phyloP scores from a whole-genome alignment of 2,329 filamentous ascomycete species.

The Verticillium alfalfae region DNA sequence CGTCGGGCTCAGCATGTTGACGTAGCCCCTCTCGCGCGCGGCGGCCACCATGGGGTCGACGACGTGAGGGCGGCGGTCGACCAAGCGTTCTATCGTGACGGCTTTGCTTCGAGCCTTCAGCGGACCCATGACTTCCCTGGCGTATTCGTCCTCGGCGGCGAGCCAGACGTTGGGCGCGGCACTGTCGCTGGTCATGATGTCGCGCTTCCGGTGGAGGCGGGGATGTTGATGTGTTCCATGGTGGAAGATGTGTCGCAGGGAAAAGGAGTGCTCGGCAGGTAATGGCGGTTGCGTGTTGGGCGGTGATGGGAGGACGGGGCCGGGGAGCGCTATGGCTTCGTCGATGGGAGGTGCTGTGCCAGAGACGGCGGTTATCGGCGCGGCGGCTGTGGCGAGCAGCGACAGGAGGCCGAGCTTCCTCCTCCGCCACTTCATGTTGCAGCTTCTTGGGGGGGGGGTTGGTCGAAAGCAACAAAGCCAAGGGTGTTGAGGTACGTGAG shows the following conservation, averaged over 20 bases:
- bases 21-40: slow-evolving; percentile 62
- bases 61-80: slow-evolving; percentile 68
- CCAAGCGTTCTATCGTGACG: slow-evolving; percentile 72
- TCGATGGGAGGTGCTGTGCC: slow-evolving; percentile 23
- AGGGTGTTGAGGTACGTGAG: neutral
- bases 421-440: neutral
- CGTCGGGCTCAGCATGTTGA: slow-evolving; percentile 61
- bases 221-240: slow-evolving; percentile 81
- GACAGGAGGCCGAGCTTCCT: neutral
- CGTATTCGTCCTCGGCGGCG: slow-evolving; percentile 51
- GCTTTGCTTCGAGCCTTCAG: slow-evolving; percentile 60
- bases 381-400: neutral
- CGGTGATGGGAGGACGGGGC: slow-evolving; percentile 24
- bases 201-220: slow-evolving; percentile 67
- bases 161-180: slow-evolving; percentile 53
- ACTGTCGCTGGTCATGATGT: slow-evolving; percentile 50
- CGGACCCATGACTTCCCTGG: slow-evolving; percentile 42
- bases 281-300: slow-evolving; percentile 35
- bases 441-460: neutral
- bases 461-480: neutral
- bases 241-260: slow-evolving; percentile 85
- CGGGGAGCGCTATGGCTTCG: slow-evolving; percentile 36
- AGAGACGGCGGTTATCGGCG: neutral
- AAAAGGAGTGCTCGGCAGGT: slow-evolving; percentile 54
- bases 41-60: slow-evolving; percentile 75